Evolutionary conservation across 2,329 filamentous ascomycete species (phyloP), one percentile per base, ranked within the genome.

Genomic region (Hypomyces perniciosus): DNA sequence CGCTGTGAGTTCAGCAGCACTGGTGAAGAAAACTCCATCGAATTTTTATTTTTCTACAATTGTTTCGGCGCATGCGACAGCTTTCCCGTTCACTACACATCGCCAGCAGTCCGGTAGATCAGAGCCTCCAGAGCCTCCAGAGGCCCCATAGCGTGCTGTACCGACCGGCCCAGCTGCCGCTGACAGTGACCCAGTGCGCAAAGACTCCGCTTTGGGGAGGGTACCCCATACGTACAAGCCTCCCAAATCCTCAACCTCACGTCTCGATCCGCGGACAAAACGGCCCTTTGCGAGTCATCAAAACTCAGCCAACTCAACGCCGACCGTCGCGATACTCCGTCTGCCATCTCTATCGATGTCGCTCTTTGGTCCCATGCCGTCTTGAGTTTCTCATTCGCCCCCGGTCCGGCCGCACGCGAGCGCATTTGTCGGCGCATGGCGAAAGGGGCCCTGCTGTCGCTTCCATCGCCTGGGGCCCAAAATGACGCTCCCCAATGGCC

Each of bases 401-500:
- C 70, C 65, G 70, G 69, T 69, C 68, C 68, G 70, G 64, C 68
- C 67, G 65, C 71, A 76, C 72, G 74, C 76, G 76, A 74, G 72
- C 72, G 69, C 71, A 70, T 68, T 70, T 66, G 59, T 62, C 62
- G 65, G 73, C 77, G 77, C 75, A 80, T 81, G 77, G 78, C 77
- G 76, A 70, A 76, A 71, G 65, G 67, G 71, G 69, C 67, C 70
- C 66, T 60, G 67, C 66, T 62, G 67, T 72, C 70, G 69, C 70
- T 70, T 68, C 67, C 74, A 75, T 71, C 74, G 70, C 68, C 66
- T 67, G 64, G 70, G 71, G 69, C 68, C 68, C 69, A 78, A 71
- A 68, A 86, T 86, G 83, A 83, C 83, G 68, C 74, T 83, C 72
- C 73, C 77, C 70, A 83, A 84, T 72, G 78, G 81, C 72, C 81